phyloP scores from a whole-genome alignment of 306 rosid genomes.

The Echinosophora koreensis region DNA sequence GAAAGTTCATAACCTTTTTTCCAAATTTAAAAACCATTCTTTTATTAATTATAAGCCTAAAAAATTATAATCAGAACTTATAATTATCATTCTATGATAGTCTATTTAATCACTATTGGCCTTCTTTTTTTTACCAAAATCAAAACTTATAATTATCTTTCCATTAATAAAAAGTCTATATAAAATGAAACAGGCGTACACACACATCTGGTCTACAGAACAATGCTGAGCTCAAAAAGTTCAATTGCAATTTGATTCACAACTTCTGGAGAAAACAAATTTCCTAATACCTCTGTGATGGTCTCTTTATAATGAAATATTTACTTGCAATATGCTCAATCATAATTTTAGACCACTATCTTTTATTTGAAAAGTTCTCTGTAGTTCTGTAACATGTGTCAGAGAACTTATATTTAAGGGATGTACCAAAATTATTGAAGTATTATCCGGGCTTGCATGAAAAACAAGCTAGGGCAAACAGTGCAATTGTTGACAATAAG shows the following conservation, averaged over 20 bases:
- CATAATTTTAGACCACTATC: not conserved
- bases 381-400: constrained; percentile 9
- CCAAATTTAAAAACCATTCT: not conserved
- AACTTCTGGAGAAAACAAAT: not conserved
- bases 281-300: not conserved
- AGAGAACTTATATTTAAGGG: constrained; percentile 14
- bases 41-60: not conserved
- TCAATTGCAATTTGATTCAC: not conserved
- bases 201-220: not conserved
- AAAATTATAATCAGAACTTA: not conserved
- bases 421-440: constrained; percentile 4
- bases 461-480: constrained; percentile 6
- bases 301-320: constrained; percentile 9
- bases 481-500: not conserved
- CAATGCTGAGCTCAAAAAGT: not conserved
- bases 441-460: constrained; percentile 7
- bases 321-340: not conserved
- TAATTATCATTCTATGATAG: not conserved
- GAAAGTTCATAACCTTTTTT: constrained; percentile 14
- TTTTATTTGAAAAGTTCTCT: not conserved
- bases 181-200: not conserved
- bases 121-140: constrained; percentile 22
- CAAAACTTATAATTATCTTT: constrained; percentile 3
- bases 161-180: not conserved
- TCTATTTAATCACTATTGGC: not conserved